Evolutionary conservation across 805 yeast species (phyloP).

Genomic region (Ogataea siamensis): DNA sequence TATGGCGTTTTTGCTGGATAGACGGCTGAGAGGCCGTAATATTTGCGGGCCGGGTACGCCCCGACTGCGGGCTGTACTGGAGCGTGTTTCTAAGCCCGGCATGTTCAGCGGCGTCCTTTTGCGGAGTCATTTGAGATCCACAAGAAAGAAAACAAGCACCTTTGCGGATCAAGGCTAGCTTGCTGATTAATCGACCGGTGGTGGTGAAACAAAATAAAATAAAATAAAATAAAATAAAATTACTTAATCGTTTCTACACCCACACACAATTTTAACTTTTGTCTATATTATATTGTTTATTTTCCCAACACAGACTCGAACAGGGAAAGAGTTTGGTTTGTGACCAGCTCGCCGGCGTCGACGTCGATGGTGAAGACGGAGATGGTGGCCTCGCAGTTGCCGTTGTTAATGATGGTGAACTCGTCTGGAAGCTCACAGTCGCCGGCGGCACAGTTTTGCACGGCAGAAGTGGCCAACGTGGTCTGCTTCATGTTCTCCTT

Average conservation of each 20-base stretch:
- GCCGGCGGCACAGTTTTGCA: constrained; percentile 38
- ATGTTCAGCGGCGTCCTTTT: constrained; percentile 5
- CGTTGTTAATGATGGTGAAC: constrained; percentile 30
- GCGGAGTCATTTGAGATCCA: constrained; percentile 5
- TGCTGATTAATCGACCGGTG: background rate
- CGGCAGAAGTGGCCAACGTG: constrained; percentile 22
- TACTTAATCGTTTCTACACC: background rate
- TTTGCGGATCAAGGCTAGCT: background rate
- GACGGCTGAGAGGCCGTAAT: constrained; percentile 22
- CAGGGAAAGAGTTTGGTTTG: constrained; percentile 12
- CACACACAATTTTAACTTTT: background rate
- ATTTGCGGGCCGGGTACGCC: constrained; percentile 18
- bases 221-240: background rate
- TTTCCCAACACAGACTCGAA: constrained; percentile 17
- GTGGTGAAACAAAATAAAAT: background rate
- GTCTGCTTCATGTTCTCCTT: constrained; percentile 30
- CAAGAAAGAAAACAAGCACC: background rate
- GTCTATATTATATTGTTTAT: constrained; percentile 1
- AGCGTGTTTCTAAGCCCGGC: constrained; percentile 4
- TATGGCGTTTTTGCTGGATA: constrained; percentile 31
- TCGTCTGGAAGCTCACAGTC: constrained; percentile 46
- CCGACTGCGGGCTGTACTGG: constrained; percentile 3
- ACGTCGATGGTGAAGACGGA: constrained; percentile 49
- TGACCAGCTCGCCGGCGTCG: constrained; percentile 33
- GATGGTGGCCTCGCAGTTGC: constrained; percentile 42